A percentile compares a stretch with the other conserved stretches of the same genome.
Evolutionary conservation across 1,139 yeast species (phyloP).

Genomic region (Eremothecium cymbalariae): DNA sequence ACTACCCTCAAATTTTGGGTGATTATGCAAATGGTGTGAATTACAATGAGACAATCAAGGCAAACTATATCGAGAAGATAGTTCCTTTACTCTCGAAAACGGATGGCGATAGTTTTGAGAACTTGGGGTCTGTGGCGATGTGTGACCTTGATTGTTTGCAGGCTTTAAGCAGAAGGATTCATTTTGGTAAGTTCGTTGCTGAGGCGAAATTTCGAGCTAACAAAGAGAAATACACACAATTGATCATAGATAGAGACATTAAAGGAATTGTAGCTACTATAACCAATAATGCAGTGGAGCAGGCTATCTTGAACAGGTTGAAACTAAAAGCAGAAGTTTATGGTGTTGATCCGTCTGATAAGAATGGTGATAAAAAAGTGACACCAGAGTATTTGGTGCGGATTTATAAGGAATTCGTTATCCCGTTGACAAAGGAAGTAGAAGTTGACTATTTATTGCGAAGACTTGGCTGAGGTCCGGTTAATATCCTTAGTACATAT

Average conservation of each 20-base stretch:
- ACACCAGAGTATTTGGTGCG: constrained; percentile 72
- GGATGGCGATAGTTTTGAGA: constrained; percentile 72
- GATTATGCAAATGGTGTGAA: constrained; percentile 64
- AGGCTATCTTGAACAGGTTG: constrained; percentile 68
- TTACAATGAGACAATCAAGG: constrained; percentile 61
- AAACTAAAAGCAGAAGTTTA: constrained; percentile 73
- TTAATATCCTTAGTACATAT: too few species aligned
- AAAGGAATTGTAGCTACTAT: constrained; percentile 72
- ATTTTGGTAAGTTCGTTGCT: constrained; percentile 95
- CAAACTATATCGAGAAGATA: constrained; percentile 58
- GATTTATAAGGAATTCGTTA: constrained; percentile 79
- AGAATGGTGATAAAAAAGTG: constrained; percentile 64
- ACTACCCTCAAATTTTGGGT: constrained; percentile 75
- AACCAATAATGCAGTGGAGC: constrained; percentile 82
- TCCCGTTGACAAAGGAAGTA: constrained; percentile 89
- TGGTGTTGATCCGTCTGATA: constrained; percentile 80
- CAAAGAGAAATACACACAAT: constrained; percentile 49
- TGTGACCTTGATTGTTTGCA: constrained; percentile 84
- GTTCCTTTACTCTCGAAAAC: constrained; percentile 66
- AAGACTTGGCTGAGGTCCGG: constrained; percentile 50
- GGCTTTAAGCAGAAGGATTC: constrained; percentile 86
- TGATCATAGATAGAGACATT: constrained; percentile 59
- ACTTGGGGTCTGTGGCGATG: constrained; percentile 77
- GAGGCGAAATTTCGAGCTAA: constrained; percentile 81
- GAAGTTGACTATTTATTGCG: constrained; percentile 85